phyloP scores from a whole-genome alignment of 1,139 yeast genomes.

The Pichia sp. region DNA sequence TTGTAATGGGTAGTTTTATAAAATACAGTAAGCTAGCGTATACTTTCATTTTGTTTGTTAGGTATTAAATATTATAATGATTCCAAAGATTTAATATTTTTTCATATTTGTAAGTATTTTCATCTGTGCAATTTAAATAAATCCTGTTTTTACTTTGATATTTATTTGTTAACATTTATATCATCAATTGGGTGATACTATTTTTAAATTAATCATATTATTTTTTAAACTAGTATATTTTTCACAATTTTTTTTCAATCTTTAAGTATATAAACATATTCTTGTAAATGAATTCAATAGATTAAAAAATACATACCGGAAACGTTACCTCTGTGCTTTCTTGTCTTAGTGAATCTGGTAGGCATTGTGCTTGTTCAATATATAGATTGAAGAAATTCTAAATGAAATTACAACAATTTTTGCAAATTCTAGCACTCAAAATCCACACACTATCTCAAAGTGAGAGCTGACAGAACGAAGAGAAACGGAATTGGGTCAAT shows the following conservation, averaged over 20 bases:
- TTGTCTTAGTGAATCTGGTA: constrained; percentile 98
- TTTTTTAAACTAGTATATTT: not conserved
- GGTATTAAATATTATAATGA: too few species aligned
- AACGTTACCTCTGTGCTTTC: constrained; percentile 99
- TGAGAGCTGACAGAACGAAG: not conserved
- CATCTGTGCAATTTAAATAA: too few species aligned
- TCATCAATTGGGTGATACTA: too few species aligned
- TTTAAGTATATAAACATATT: not conserved
- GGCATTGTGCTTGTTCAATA: constrained; percentile 54
- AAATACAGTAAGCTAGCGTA: too few species aligned
- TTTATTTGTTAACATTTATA: too few species aligned
- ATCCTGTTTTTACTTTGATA: too few species aligned
- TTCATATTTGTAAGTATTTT: too few species aligned
- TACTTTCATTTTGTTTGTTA: too few species aligned
- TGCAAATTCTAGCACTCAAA: not conserved
- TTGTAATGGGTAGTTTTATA: too few species aligned
- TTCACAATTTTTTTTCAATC: not conserved
- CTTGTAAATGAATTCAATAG: not conserved
- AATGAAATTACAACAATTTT: not conserved
- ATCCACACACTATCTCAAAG: not conserved
- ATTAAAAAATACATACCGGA: constrained; percentile 65
- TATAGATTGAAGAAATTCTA: not conserved
- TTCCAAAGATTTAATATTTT: too few species aligned
- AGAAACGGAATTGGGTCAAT: not conserved
- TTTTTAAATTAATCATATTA: too few species aligned